These are phyloP conservation scores for Lenwebbia sp. DNA, from an alignment of 345 rosid genomes.

Conservation along the genomic window DNA sequence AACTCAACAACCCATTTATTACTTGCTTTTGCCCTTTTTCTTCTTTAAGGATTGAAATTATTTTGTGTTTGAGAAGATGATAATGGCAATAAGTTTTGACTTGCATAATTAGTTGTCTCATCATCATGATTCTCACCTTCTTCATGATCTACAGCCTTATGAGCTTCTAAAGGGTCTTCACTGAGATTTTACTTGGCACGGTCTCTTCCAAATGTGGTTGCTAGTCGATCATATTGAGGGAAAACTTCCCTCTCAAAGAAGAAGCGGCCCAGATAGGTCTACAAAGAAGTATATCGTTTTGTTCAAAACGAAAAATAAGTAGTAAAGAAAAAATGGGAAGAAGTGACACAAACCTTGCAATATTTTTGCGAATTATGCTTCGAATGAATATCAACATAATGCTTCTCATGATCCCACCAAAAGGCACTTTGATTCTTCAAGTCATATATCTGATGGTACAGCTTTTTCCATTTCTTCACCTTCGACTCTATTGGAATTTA, in stretches of 20 bases:
- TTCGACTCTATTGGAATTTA: no score
- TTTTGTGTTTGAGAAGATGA: neutral
- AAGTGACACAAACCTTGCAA: neutral
- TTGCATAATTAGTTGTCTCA: neutral
- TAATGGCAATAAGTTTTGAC: neutral
- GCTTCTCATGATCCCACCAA: neutral
- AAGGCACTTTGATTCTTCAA: neutral
- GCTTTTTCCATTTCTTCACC: neutral
- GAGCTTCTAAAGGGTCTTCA: neutral
- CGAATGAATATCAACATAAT: neutral
- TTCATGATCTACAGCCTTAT: neutral
- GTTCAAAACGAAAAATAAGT: neutral
- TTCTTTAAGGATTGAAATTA: neutral
- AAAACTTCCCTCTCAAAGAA: neutral
- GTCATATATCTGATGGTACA: neutral
- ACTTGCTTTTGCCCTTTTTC: neutral
- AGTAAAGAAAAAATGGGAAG: neutral
- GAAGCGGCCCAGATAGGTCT: neutral
- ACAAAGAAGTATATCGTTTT: neutral
- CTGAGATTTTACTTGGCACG: neutral
- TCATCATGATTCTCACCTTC: neutral
- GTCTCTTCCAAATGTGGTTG: neutral
- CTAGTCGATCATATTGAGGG: neutral
- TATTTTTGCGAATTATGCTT: no score
- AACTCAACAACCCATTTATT: neutral